Evolutionary conservation across 2,329 filamentous ascomycete species (phyloP).

Genomic region (Alternaria consortialis): DNA sequence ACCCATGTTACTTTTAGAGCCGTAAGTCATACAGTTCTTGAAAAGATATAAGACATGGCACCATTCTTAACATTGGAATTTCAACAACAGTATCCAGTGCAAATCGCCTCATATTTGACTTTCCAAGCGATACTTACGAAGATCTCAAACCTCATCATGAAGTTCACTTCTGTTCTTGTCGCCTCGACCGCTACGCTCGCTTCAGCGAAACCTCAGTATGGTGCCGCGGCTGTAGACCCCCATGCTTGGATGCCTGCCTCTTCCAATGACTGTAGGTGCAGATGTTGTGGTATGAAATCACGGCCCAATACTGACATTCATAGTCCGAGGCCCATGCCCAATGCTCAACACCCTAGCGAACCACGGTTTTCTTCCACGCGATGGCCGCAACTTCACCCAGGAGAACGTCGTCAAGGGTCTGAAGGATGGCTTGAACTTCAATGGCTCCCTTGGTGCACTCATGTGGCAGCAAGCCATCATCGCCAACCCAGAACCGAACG

Average conservation of each 20-base stretch:
- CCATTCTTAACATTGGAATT: neutral
- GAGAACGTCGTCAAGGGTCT: slow-evolving; percentile 53
- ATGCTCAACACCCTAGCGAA: slow-evolving; percentile 50
- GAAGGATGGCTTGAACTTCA: slow-evolving; percentile 56
- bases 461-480: slow-evolving; percentile 58
- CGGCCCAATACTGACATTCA: neutral
- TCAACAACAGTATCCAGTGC: neutral
- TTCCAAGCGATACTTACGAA: too few relatives aligned
- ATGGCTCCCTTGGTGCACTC: slow-evolving; percentile 49
- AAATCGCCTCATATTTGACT: neutral
- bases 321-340: slow-evolving; percentile 45
- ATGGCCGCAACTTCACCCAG: slow-evolving; percentile 47
- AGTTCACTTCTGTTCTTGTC: neutral
- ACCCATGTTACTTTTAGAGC: neutral
- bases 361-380: slow-evolving; percentile 45
- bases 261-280: slow-evolving; percentile 24
- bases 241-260: slow-evolving; percentile 31
- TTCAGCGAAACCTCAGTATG: slow-evolving; percentile 17
- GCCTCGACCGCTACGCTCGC: slow-evolving; percentile 11
- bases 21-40: neutral
- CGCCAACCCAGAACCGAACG: slow-evolving; percentile 39
- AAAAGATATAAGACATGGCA: neutral
- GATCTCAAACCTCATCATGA: neutral
- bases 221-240: slow-evolving; percentile 5
- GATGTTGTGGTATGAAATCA: neutral